Conservation (phyloP, 2,329 filamentous ascomycete genomes). For the Diplodia intermedia region DNA sequence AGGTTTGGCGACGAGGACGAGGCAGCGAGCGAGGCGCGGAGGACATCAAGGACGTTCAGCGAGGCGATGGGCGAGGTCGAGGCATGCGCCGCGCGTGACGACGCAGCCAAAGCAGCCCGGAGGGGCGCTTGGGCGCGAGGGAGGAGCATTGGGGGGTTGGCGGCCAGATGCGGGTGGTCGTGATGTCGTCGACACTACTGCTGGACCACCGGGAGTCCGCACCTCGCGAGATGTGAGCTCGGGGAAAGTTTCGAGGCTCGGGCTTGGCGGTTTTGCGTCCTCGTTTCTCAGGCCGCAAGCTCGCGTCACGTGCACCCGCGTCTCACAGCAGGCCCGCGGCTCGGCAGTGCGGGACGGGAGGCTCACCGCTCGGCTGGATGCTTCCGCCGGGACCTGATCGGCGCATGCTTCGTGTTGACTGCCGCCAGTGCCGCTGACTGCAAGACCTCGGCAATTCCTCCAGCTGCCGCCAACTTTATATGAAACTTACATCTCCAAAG, state of each 20-base stretch:
- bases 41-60: slow-evolving; percentile 42
- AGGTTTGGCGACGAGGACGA: slow-evolving; percentile 44
- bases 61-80: slow-evolving; percentile 41
- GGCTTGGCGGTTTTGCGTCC: slow-evolving; percentile 15
- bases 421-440: slow-evolving; percentile 19
- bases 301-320: slow-evolving; percentile 8
- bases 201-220: slow-evolving; percentile 9
- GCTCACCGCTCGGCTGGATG: slow-evolving; percentile 5
- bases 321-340: too few relatives aligned
- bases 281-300: not conserved
- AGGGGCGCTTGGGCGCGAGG: slow-evolving; percentile 49
- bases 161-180: not conserved
- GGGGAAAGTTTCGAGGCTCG: slow-evolving; percentile 28
- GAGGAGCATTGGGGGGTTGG: slow-evolving; percentile 44
- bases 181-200: not conserved
- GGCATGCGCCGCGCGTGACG: slow-evolving; percentile 36
- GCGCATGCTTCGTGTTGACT: not conserved
- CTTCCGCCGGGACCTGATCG: slow-evolving; percentile 14
- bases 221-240: slow-evolving; percentile 3
- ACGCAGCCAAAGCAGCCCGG: slow-evolving; percentile 40
- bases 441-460: not conserved
- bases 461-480: not conserved
- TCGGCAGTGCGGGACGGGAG: not conserved
- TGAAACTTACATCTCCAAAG: too few relatives aligned
- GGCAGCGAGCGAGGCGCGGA: slow-evolving; percentile 31